Base-by-base conservation (phyloP, 2,329 filamentous ascomycete genomes). In the Aspergillus phoenicis region DNA sequence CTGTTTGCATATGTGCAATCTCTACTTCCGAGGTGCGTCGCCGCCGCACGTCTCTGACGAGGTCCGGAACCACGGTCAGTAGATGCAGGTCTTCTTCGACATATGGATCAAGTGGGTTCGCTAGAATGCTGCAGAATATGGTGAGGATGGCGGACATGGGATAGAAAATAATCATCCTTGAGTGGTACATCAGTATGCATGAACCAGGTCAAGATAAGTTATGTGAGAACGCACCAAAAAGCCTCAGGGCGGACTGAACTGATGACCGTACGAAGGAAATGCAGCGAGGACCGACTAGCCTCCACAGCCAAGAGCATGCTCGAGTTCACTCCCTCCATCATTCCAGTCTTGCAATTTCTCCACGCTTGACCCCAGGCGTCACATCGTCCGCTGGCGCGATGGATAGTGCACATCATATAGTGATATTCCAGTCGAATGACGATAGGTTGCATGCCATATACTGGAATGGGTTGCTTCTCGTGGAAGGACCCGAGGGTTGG, bases 381-480 rank as follows among this genome's bases (percentile, higher is more conserved):
- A 53, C 81, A 84, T 3, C 82, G 70, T 0, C 78, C 77, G 7
- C 79, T 82, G 0, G 82, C 81, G 2, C 78, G 73, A 59, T 85
- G 83, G 6, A 85, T 83, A 3, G 76, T 77, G 1, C 79, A 77
- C 64, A 84, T 71, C 11, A 84, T 71, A 56, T 83, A 77, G 61
- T 84, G 78, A 51, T 85, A 85, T 53, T 84, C 80, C 4, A 84
- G 69, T 26, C 81, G 77, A 2, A 82, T 63, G 20, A 79, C 70
- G 13, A 82, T 76, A 3, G 73, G 68, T 1, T 77, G 71, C 71
- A 83, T 81, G 20, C 69, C 41, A 1, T 47, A 39, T 3, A 56
- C 11, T 5, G 53, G 39, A 6, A 10, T 77, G 4, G 70, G 61
- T 2, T 58, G 8, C 22, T 10, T 10, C 11, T 71, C 66, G 15